These are phyloP conservation scores for Pascua guehoae DNA, from an alignment of 1,284 basidiomycete genomes.

Conservation along the genomic window DNA sequence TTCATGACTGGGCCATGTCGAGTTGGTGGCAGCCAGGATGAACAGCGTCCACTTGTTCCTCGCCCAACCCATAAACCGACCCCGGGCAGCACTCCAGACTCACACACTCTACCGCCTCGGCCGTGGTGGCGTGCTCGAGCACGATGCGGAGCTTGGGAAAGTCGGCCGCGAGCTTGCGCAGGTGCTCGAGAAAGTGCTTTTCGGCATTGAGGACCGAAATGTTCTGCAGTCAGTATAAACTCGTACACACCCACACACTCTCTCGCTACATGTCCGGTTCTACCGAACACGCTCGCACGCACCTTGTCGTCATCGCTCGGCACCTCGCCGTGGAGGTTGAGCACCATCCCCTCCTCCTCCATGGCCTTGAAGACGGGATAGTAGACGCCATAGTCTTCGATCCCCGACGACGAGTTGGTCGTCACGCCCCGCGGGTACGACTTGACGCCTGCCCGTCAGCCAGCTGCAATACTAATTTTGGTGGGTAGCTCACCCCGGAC, in stretches of 20 bases:
- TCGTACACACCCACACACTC: too few relatives aligned
- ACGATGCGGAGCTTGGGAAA: conserved; percentile 96
- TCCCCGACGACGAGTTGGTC: conserved; percentile 93
- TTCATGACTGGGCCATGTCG: too few relatives aligned
- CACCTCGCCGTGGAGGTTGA: conserved; percentile 96
- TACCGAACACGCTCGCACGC: conserved; percentile 43
- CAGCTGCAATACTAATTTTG: conserved; percentile 1
- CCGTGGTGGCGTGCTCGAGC: conserved; percentile 97
- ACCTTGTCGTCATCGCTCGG: conserved; percentile 81
- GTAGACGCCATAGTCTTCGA: conserved; percentile 92
- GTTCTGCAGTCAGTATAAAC: conserved; percentile 56
- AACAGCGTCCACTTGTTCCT: too few relatives aligned
- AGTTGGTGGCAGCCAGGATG: too few relatives aligned
- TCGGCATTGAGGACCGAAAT: conserved; percentile 94
- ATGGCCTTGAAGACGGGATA: conserved; percentile 93
- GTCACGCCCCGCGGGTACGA: conserved; percentile 97
- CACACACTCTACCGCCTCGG: conserved; percentile 83
- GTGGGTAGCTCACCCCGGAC: conserved; percentile 60
- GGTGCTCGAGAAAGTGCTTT: conserved; percentile 80
- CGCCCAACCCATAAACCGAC: too few relatives aligned
- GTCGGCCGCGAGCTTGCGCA: conserved; percentile 71
- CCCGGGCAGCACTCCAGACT: conserved; percentile 6
- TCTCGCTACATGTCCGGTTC: too few relatives aligned
- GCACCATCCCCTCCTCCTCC: conserved; percentile 87
- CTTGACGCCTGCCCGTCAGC: conserved; percentile 69